phyloP scores from a whole-genome alignment of 768 basidiomycete species.

The Lactarius psammicola region DNA sequence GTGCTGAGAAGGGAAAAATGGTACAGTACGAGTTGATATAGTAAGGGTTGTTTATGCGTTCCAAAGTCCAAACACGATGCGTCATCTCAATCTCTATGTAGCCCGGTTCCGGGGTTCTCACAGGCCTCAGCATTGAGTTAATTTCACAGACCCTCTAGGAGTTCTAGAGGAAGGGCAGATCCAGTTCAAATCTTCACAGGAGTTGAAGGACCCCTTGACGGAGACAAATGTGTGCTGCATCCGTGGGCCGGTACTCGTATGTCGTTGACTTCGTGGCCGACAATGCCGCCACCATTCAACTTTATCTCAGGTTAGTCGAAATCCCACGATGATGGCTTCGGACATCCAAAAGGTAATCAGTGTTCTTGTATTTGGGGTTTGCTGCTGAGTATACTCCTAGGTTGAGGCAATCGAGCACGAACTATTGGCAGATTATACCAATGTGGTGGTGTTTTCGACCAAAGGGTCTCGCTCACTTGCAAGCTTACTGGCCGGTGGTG shows the following conservation, averaged over 20 bases:
- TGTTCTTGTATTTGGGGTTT: not conserved
- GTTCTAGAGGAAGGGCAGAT: conserved; percentile 62
- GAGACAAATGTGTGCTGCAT: conserved; percentile 46
- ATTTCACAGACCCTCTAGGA: conserved; percentile 43
- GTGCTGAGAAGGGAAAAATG: too few species aligned
- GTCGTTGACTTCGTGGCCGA: not conserved
- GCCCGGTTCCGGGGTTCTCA: too few species aligned
- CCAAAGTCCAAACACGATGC: too few species aligned
- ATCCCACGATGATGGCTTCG: conserved; percentile 68
- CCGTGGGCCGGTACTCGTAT: conserved; percentile 62
- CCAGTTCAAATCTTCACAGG: conserved; percentile 49
- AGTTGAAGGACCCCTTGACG: conserved; percentile 34
- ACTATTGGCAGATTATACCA: conserved; percentile 46
- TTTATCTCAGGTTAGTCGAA: conserved; percentile 44
- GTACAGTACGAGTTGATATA: too few species aligned
- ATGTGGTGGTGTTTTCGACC: conserved; percentile 56
- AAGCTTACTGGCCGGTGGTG: conserved; percentile 72
- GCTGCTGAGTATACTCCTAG: conserved; percentile 36
- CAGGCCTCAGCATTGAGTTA: not conserved
- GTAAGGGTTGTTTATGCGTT: too few species aligned
- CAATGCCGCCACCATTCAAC: conserved; percentile 31
- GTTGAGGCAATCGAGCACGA: conserved; percentile 56
- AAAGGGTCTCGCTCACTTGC: conserved; percentile 59
- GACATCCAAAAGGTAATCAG: conserved; percentile 62
- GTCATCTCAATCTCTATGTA: too few species aligned